Percentiles rank a stretch among this genome's conserved stretches.
These are phyloP conservation scores for Casuarina equisetifolia DNA, from an alignment of 306 rosid species.

Conservation along the genomic window DNA sequence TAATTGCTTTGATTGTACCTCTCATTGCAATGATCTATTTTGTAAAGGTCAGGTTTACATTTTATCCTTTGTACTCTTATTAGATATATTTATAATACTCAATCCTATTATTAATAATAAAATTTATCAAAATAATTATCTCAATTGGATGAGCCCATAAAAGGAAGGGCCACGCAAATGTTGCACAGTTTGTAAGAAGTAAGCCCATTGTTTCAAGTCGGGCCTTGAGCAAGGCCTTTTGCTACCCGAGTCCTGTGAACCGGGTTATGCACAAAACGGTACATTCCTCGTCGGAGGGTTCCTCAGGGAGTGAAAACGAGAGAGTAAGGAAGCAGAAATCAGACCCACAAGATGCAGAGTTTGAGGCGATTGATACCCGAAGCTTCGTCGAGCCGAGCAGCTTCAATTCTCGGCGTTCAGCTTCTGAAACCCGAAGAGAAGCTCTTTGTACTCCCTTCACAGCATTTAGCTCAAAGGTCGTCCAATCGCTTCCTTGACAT, in stretches of 20 bases:
- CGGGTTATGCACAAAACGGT: not conserved
- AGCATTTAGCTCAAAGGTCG: slow-evolving; percentile 58
- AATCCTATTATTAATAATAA: no score
- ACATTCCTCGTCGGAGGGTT: not conserved
- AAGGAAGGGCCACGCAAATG: no score
- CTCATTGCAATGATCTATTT: no score
- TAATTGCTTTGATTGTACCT: no score
- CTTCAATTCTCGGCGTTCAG: slow-evolving; percentile 29
- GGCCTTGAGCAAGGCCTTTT: not conserved
- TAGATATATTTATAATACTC: no score
- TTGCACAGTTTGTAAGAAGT: not conserved
- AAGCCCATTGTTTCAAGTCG: not conserved
- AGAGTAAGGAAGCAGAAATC: not conserved
- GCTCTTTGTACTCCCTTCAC: slow-evolving; percentile 38
- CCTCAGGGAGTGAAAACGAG: not conserved
- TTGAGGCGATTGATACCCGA: slow-evolving; percentile 46
- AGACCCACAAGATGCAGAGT: slow-evolving; percentile 40
- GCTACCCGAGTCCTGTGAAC: not conserved
- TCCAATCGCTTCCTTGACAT: slow-evolving; percentile 80
- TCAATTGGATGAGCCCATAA: no score
- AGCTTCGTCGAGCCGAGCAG: slow-evolving; percentile 34
- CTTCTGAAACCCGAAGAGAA: slow-evolving; percentile 28
- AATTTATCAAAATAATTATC: no score
- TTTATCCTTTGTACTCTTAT: no score
- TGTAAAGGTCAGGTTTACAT: no score